Conservation (phyloP, 1,139 yeast species). For the Citeromyces hawaiiensis region DNA sequence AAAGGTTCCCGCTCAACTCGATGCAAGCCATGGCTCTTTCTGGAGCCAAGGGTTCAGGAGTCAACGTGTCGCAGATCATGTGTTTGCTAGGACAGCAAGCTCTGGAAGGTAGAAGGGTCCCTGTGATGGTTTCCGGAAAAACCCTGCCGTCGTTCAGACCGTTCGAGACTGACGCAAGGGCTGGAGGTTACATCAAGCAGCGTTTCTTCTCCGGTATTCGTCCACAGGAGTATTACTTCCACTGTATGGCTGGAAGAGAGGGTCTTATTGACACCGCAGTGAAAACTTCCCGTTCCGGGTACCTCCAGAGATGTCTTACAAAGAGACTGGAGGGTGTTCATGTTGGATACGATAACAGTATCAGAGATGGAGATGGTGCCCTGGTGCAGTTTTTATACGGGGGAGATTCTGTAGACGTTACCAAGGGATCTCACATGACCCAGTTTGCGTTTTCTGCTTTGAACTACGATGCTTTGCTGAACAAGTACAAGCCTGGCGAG, state of each 20-base stretch:
- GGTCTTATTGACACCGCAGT: constrained; percentile 99
- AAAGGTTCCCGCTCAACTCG: constrained; percentile 86
- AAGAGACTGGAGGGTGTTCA: constrained; percentile 97
- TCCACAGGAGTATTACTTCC: constrained; percentile 99
- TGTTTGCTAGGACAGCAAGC: constrained; percentile 99
- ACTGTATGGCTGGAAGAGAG: constrained; percentile 99
- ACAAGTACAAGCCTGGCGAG: constrained; percentile 79
- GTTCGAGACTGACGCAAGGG: constrained; percentile 92
- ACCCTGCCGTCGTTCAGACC: constrained; percentile 95
- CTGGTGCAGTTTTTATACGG: constrained; percentile 93
- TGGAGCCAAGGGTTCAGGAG: constrained; percentile 98
- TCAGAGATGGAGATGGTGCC: constrained; percentile 92
- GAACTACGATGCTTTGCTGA: constrained; percentile 75
- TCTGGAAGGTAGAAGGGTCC: constrained; percentile 97
- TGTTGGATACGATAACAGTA: constrained; percentile 86
- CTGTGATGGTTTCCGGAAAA: constrained; percentile 98
- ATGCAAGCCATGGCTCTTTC: constrained; percentile 99
- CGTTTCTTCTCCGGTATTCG: constrained; percentile 96
- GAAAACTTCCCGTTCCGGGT: constrained; percentile 96
- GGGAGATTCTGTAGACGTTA: constrained; percentile 92
- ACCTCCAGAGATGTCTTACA: constrained; percentile 95
- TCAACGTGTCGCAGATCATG: constrained; percentile 98
- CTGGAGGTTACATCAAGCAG: constrained; percentile 97
- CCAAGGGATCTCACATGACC: constrained; percentile 87
- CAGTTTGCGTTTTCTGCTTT: constrained; percentile 89